Base-by-base conservation (phyloP, 495 filamentous ascomycete genomes). In the Podospora didyma region DNA sequence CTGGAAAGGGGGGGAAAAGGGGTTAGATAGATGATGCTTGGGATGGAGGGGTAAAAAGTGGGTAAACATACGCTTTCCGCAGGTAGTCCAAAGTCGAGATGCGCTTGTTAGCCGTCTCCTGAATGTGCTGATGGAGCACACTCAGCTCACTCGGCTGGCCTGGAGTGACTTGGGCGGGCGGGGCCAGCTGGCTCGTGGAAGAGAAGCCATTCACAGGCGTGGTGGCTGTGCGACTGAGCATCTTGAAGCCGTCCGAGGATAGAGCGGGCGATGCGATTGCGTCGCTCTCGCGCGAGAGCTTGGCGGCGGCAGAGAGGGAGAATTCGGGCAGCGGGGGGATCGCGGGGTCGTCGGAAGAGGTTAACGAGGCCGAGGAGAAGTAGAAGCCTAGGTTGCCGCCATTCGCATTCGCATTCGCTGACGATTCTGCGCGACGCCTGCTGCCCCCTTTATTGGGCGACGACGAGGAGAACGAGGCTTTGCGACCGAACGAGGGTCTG, bases 41-140 rank as follows among this genome's bases (percentile, higher is more conserved):
- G 26, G 9, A 31, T 31, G 9, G 26, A 4, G 51, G 42, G 23
- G n/a, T 24, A 46, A 50, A 20, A 26, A 37, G 35, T 7, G 45
- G 41, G 20, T 23, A 26, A 46, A 81, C 88, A 71, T 73, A 96
- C 89, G 89, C 87, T 74, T 95, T 96, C 50, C 91, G 82, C 48
- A 99, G 72, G 62, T 97, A 99, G 64, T 95, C 90, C 24, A 99
- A 67, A 0, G 95, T 99, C n/a, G 92, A 90, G 75, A 97, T 96
- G 60, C 94, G 81, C 77, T 97, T 99, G 20, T 89, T 86, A 7
- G 89, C 87, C 68, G 87, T 84, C 28, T 97, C 92, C 46, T 94
- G 88, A 42, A 99, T 89, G 57, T 95, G 89, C 68, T 91, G 86
- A 69, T 90, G 92, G 14, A 77, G 51, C 7, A 68, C 63, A 17